Percentiles rank a stretch among this genome's conserved stretches.
Evolutionary conservation across 2,329 filamentous ascomycete species (phyloP).

Genomic region (Paecilomyces dactylethromorphus): DNA sequence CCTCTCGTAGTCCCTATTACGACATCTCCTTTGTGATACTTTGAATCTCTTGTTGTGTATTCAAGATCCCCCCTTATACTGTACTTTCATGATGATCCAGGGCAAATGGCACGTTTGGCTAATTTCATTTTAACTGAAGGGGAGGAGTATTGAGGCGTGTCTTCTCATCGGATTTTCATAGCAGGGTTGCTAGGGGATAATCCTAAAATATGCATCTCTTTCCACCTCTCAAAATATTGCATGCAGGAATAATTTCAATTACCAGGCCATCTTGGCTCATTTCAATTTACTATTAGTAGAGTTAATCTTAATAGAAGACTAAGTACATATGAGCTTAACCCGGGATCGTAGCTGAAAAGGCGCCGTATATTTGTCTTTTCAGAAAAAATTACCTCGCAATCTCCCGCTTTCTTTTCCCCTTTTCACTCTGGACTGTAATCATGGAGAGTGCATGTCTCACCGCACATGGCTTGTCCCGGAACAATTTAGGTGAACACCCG

Average conservation of each 20-base stretch:
- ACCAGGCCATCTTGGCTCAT: not conserved
- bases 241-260: not conserved
- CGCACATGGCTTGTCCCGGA: not conserved
- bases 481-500: not conserved
- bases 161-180: not conserved
- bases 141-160: not conserved
- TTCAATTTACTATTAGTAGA: not conserved
- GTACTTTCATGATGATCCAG: not conserved
- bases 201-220: not conserved
- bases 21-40: not conserved
- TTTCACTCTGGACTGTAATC: not conserved
- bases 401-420: not conserved
- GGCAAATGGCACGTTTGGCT: not conserved
- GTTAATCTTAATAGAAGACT: not conserved
- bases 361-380: not conserved
- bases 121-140: not conserved
- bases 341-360: not conserved
- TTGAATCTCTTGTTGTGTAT: not conserved
- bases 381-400: not conserved
- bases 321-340: not conserved
- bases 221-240: not conserved
- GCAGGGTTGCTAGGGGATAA: not conserved
- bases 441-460: not conserved
- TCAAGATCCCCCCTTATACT: not conserved
- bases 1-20: constrained; percentile 14